Evolutionary conservation across 805 yeast species (phyloP).

Genomic region (Ogataea pignaliae): DNA sequence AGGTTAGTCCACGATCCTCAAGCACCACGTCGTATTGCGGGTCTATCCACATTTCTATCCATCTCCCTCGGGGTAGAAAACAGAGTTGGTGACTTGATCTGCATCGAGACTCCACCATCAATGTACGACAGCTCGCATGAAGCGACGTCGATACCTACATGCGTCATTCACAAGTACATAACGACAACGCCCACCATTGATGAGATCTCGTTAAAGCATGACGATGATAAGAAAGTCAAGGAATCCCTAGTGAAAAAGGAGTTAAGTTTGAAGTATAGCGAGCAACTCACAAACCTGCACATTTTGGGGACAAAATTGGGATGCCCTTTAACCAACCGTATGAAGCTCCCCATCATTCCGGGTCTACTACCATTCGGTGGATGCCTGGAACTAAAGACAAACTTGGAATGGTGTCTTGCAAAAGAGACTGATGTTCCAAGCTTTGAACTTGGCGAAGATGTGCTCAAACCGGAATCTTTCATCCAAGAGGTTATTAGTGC

Average conservation of each 20-base stretch:
- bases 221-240: slow-evolving; percentile 23
- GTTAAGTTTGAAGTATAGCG: slow-evolving; percentile 11
- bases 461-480: slow-evolving; percentile 42
- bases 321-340: slow-evolving; percentile 43
- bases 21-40: slow-evolving; percentile 38
- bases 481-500: too few species aligned
- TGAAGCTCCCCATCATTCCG: slow-evolving; percentile 49
- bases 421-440: slow-evolving; percentile 12
- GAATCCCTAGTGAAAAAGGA: slow-evolving; percentile 20
- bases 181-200: slow-evolving; percentile 35
- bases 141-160: slow-evolving; percentile 26
- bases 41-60: slow-evolving; percentile 50
- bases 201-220: slow-evolving; percentile 28
- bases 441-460: slow-evolving; percentile 48
- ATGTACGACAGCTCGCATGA: slow-evolving; percentile 12
- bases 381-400: slow-evolving; percentile 42
- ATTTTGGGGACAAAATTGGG: slow-evolving; percentile 16
- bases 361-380: slow-evolving; percentile 56
- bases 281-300: slow-evolving; percentile 7
- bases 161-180: slow-evolving; percentile 52
- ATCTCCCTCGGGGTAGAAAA: slow-evolving; percentile 50
- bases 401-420: slow-evolving; percentile 26
- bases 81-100: slow-evolving; percentile 49
- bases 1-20: slow-evolving; percentile 36
- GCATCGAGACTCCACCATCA: slow-evolving; percentile 36